These are phyloP conservation scores for Cornus kousa DNA, from an alignment of 148 eudicot genomes.

Conservation along the genomic window DNA sequence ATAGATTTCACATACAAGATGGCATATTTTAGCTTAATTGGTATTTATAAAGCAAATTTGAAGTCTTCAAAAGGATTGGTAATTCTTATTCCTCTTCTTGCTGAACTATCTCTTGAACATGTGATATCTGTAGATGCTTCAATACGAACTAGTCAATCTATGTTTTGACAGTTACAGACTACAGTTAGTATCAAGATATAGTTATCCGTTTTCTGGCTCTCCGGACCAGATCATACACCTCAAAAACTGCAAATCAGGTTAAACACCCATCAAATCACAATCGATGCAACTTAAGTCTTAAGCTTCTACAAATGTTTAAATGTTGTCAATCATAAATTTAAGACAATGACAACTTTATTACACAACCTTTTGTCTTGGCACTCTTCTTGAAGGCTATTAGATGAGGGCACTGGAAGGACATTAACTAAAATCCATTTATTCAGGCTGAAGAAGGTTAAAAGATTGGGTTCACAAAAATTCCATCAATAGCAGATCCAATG, in stretches of 20 bases:
- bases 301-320: background rate
- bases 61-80: background rate
- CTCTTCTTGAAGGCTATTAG: background rate
- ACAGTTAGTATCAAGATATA: background rate
- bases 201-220: background rate
- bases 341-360: background rate
- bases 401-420: background rate
- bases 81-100: background rate
- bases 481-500: background rate
- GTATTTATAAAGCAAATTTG: no score
- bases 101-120: background rate
- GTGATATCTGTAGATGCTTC: background rate
- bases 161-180: background rate
- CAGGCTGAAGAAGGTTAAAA: background rate
- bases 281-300: background rate
- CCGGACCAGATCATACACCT: background rate
- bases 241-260: background rate
- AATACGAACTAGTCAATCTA: background rate
- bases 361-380: background rate
- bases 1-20: background rate
- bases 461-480: background rate
- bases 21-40: background rate
- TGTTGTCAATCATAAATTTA: background rate
- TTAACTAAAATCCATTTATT: background rate
- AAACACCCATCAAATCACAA: background rate